Conservation (phyloP, 352 stramenopile species). For the Plasmopara halstedii region DNA sequence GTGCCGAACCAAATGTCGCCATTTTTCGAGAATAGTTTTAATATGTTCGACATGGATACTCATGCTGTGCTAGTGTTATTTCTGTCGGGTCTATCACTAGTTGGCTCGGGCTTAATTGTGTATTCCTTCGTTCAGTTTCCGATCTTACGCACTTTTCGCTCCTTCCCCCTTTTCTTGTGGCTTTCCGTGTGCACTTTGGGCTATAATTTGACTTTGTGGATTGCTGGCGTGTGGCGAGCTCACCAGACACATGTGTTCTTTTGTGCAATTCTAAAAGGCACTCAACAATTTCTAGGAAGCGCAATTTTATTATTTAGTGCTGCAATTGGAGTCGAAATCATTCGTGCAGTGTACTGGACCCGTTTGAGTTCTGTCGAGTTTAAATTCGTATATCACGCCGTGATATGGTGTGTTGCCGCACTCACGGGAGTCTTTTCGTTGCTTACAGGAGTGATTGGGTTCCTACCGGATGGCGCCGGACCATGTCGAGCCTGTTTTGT, state of each 20-base stretch:
- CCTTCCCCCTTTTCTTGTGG: slow-evolving; percentile 58
- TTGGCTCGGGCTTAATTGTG: slow-evolving; percentile 60
- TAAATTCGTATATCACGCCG: slow-evolving; percentile 44
- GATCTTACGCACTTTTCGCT: slow-evolving; percentile 36
- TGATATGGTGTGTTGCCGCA: slow-evolving; percentile 42
- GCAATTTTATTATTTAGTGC: slow-evolving; percentile 52
- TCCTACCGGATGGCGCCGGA: slow-evolving; percentile 51
- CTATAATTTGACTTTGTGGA: slow-evolving; percentile 59
- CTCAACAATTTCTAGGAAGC: slow-evolving; percentile 62
- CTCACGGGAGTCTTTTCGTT: slow-evolving; percentile 40
- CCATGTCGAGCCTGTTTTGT: slow-evolving; percentile 47
- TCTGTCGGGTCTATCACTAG: slow-evolving; percentile 54
- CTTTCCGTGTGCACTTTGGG: slow-evolving; percentile 48
- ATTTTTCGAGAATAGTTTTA: slow-evolving; percentile 57
- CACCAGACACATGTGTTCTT: slow-evolving; percentile 34
- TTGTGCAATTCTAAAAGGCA: slow-evolving; percentile 42
- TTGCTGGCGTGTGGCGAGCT: slow-evolving; percentile 33
- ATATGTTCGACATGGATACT: slow-evolving; percentile 67
- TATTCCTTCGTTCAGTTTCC: slow-evolving; percentile 62
- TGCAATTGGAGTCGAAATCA: slow-evolving; percentile 51
- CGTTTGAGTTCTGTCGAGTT: slow-evolving; percentile 47
- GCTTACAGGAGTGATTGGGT: slow-evolving; percentile 55
- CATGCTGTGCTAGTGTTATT: slow-evolving; percentile 72
- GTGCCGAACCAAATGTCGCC: slow-evolving; percentile 19
- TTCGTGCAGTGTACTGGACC: slow-evolving; percentile 48